These are phyloP conservation scores for Melastoma candidum DNA, from an alignment of 441 rosid species.

Conservation along the genomic window DNA sequence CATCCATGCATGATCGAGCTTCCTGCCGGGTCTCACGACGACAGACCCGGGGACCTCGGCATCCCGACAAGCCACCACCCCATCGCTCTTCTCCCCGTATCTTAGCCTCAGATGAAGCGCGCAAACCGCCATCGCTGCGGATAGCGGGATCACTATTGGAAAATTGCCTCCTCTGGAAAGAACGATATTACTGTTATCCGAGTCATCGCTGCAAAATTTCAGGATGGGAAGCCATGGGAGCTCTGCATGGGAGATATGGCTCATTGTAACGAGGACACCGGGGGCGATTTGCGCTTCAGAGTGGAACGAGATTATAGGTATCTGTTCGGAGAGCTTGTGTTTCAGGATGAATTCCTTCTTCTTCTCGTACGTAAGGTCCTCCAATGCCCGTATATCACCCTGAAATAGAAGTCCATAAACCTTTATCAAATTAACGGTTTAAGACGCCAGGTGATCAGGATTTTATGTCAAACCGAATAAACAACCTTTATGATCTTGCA, in stretches of 20 bases:
- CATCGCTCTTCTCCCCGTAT: conserved; percentile 64
- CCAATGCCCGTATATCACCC: conserved; percentile 65
- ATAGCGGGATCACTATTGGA: conserved; percentile 46
- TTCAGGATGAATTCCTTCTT: conserved; percentile 46
- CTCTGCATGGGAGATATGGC: conserved; percentile 63
- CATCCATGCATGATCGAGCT: conserved; percentile 63
- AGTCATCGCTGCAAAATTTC: conserved; percentile 19
- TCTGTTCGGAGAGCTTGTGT: conserved; percentile 40
- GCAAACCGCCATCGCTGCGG: conserved; percentile 52
- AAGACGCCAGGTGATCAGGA: background rate
- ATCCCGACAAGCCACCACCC: conserved; percentile 51
- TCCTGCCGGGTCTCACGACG: conserved; percentile 37
- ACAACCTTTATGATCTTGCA: conserved; percentile 60
- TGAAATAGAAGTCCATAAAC: conserved; percentile 5
- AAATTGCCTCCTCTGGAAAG: conserved; percentile 31
- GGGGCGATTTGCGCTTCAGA: conserved; percentile 46
- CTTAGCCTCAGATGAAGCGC: conserved; percentile 60
- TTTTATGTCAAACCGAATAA: conserved; percentile 2
- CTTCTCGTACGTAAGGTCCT: conserved; percentile 56
- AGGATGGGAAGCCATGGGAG: conserved; percentile 54
- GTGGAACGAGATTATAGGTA: conserved; percentile 54
- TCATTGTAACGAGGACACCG: conserved; percentile 48
- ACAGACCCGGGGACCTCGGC: conserved; percentile 65
- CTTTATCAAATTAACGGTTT: background rate
- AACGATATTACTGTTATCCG: conserved; percentile 11